These are phyloP conservation scores for Malus orientalis DNA, from an alignment of 306 rosid species.

Conservation along the genomic window DNA sequence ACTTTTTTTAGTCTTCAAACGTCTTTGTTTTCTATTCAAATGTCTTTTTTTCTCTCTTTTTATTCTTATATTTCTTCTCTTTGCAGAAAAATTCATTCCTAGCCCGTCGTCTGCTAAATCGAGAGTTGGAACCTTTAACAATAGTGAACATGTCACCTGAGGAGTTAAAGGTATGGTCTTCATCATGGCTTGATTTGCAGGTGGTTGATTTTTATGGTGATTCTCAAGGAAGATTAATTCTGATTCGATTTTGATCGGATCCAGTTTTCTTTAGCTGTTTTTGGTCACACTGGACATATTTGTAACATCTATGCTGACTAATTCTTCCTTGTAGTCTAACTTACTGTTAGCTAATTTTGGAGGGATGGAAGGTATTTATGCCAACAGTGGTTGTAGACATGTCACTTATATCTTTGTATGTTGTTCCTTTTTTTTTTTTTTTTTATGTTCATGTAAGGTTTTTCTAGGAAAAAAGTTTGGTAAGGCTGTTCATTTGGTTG, in stretches of 20 bases:
- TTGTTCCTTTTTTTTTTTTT: not conserved
- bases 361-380: not conserved
- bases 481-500: not conserved
- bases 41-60: not conserved
- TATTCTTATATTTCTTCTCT: not conserved
- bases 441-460: not conserved
- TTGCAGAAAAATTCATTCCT: slow-evolving; percentile 54
- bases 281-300: not conserved
- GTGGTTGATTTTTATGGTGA: not conserved
- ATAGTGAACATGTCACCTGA: slow-evolving; percentile 79
- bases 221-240: not conserved
- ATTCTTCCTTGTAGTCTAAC: not conserved
- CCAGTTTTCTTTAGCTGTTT: not conserved
- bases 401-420: not conserved
- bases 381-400: not conserved
- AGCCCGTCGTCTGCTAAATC: slow-evolving; percentile 62
- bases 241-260: not conserved
- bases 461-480: not conserved
- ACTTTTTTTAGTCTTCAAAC: not conserved
- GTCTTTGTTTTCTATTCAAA: not conserved
- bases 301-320: not conserved
- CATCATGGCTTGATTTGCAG: not conserved
- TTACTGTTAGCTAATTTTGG: not conserved
- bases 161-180: slow-evolving; percentile 70
- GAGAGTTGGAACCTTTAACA: slow-evolving; percentile 79